Conservation (phyloP, 805 yeast genomes). For the Lachancea fermentati region DNA sequence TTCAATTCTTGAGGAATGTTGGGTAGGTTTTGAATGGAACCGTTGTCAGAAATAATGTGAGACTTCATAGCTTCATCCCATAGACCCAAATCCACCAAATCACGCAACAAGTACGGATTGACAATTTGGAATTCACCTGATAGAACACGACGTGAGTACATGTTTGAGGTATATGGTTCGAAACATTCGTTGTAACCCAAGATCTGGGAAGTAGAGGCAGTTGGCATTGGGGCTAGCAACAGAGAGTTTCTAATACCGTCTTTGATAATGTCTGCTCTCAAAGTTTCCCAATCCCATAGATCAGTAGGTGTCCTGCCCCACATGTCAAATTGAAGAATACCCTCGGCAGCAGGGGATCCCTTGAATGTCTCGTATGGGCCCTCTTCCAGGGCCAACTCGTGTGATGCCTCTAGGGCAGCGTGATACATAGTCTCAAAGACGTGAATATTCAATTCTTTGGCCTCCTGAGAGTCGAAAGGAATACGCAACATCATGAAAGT, state of each 20-base stretch:
- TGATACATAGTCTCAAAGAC: slow-evolving; percentile 95
- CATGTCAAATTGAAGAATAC: slow-evolving; percentile 77
- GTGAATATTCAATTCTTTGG: slow-evolving; percentile 68
- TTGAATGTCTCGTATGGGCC: slow-evolving; percentile 70
- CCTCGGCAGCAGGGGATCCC: slow-evolving; percentile 90
- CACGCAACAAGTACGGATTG: slow-evolving; percentile 78
- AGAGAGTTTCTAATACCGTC: slow-evolving; percentile 84
- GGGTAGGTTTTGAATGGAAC: slow-evolving; percentile 76
- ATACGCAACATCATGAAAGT: slow-evolving; percentile 70
- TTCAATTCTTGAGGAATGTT: slow-evolving; percentile 71
- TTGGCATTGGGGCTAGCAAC: slow-evolving; percentile 93
- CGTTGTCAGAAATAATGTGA: slow-evolving; percentile 66
- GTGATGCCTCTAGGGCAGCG: slow-evolving; percentile 82
- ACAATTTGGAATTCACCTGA: slow-evolving; percentile 94
- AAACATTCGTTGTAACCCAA: slow-evolving; percentile 92
- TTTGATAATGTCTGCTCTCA: slow-evolving; percentile 51
- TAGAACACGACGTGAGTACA: slow-evolving; percentile 82
- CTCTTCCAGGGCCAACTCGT: slow-evolving; percentile 63
- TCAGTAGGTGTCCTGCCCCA: slow-evolving; percentile 79
- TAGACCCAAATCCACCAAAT: slow-evolving; percentile 71
- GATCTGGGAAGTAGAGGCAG: slow-evolving; percentile 95
- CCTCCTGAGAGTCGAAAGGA: slow-evolving; percentile 82
- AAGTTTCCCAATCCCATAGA: slow-evolving; percentile 77
- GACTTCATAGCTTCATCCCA: slow-evolving; percentile 82
- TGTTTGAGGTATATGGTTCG: slow-evolving; percentile 92